phyloP scores from a whole-genome alignment of 768 basidiomycete genomes.

The Hericium coralloides region DNA sequence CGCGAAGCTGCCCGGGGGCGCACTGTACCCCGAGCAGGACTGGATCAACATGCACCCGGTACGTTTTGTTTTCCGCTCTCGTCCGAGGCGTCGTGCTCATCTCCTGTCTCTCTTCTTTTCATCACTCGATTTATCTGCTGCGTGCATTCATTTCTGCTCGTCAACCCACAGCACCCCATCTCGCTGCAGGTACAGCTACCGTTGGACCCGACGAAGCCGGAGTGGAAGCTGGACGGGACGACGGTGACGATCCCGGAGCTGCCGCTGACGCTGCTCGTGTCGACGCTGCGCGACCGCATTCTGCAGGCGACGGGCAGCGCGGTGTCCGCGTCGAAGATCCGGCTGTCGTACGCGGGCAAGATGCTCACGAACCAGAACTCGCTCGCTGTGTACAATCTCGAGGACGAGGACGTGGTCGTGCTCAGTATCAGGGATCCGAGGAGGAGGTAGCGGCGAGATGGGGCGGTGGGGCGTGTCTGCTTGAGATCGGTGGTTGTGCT shows the following conservation, averaged over 20 bases:
- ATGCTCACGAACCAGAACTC: conserved; percentile 83
- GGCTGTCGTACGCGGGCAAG: conserved; percentile 72
- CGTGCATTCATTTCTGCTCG: conserved; percentile 2
- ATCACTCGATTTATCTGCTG: too few relatives aligned
- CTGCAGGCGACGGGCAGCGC: conserved; percentile 67
- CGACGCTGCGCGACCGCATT: conserved; percentile 86
- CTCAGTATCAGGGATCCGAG: conserved; percentile 69
- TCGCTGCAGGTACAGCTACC: conserved; percentile 81
- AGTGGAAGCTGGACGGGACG: conserved; percentile 87
- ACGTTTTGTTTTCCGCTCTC: conserved; percentile 19
- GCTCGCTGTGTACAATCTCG: conserved; percentile 82
- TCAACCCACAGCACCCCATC: conserved; percentile 75
- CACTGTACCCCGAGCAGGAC: conserved; percentile 77
- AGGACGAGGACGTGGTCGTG: conserved; percentile 80
- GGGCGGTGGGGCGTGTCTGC: background rate
- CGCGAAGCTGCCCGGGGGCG: conserved; percentile 77
- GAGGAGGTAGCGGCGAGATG: conserved; percentile 39
- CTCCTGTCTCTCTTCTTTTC: background rate
- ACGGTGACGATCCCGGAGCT: conserved; percentile 73
- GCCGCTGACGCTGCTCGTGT: conserved; percentile 76
- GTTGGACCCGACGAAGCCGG: conserved; percentile 70
- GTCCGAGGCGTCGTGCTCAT: background rate
- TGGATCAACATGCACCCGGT: conserved; percentile 89
- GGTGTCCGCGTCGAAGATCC: conserved; percentile 73
- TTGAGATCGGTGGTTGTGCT: background rate